A percentile compares a stretch with the other conserved stretches of the same genome.
These are phyloP conservation scores for Somion occarium DNA, from an alignment of 1,284 basidiomycete genomes.

Conservation along the genomic window DNA sequence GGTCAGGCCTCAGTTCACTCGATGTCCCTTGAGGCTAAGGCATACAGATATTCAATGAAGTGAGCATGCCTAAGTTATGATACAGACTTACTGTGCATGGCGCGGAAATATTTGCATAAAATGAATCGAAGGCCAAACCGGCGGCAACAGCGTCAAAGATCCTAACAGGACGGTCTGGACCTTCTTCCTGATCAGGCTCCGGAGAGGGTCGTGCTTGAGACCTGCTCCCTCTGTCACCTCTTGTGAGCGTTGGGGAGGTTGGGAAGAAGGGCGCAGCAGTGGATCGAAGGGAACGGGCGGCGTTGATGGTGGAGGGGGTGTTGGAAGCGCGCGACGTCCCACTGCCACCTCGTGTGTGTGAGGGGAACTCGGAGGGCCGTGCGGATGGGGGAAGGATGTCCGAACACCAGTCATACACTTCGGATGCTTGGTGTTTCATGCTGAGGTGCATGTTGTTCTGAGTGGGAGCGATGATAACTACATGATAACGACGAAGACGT, in stretches of 20 bases:
- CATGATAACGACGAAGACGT: slow-evolving; percentile 43
- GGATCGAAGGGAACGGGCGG: background rate
- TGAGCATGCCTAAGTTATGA: background rate
- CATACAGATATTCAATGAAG: background rate
- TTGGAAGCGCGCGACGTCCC: background rate
- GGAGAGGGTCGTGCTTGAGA: background rate
- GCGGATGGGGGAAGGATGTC: background rate
- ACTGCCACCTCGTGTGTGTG: background rate
- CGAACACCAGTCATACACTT: slow-evolving; percentile 44
- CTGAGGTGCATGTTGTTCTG: slow-evolving; percentile 31
- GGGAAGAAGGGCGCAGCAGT: background rate
- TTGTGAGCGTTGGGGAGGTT: background rate
- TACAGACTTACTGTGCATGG: background rate
- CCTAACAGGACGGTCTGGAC: background rate
- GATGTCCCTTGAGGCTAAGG: background rate
- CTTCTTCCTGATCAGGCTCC: background rate
- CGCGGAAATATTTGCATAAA: background rate
- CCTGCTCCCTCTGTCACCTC: background rate
- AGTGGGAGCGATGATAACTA: slow-evolving; percentile 45
- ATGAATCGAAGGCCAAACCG: background rate
- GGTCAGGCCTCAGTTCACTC: background rate
- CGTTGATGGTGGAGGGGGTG: background rate
- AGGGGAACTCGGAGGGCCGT: background rate
- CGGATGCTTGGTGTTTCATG: slow-evolving; percentile 50
- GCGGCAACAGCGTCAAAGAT: background rate